Base-by-base conservation (phyloP, 2,329 filamentous ascomycete species). In the Cadophora sp. region DNA sequence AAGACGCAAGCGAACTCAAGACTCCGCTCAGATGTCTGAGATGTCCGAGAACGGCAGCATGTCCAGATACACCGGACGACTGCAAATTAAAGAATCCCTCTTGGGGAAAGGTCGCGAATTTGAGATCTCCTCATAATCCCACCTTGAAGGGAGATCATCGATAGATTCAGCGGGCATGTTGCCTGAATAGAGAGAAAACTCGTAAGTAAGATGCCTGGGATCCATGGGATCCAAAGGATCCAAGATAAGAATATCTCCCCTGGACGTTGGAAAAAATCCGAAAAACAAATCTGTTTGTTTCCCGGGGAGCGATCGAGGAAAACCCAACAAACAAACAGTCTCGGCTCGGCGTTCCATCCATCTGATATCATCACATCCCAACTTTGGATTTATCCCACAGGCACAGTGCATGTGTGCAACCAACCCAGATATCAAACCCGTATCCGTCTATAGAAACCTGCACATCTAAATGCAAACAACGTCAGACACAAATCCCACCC, bases 11-110 rank as follows among this genome's bases (percentile, higher is more conserved):
- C 36, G 33, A 22, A 16, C 18, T 48, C 45, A n/a, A n/a, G 33
- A 41, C 53, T 39, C 39, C 50, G 30, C 53, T 58, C 53, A 27
- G 45, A 27, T 60, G 56, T 60, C 63, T 60, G 22, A 65, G 30
- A 27, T 24, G 20, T 55, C 63, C 30, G 18, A 2, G 51, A 47
- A 14, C 22, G 41, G 58, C 14, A 55, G 30, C 27, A 50, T 27
- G 14, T 55, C 36, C 56, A 61, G 59, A 65, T 65, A 8, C 41
- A 47, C 47, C 41, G 13, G 55, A 24, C 36, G 43, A 64, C 9
- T 47, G 58, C n/a, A 36, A 60, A 48, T 60, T 47, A 33, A 48
- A 33, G 22, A 48, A 13, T n/a, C 22, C 41, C 58, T 48, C 6
- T 33, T 60, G 43, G 20, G 41, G 56, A 33, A 47, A 24, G 24